Evolutionary conservation across 371 early-diverging fungal species (phyloP).

Genomic region (Syncephalastrum monosporum): DNA sequence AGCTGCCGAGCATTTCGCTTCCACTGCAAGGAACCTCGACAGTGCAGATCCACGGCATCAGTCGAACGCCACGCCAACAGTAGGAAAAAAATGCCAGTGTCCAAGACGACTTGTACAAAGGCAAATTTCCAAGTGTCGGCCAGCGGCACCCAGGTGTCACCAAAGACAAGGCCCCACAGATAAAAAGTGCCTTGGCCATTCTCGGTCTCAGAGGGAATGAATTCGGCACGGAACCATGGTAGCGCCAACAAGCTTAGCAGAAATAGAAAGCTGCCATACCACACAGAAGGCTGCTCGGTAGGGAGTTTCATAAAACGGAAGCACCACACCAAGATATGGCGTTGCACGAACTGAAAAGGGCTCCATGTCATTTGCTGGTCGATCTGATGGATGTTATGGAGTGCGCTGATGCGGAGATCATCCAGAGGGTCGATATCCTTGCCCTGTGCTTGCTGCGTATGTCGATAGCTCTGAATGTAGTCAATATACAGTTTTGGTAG

Average conservation of each 20-base stretch:
- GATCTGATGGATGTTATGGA: conserved; percentile 31
- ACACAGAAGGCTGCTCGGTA: conserved; percentile 30
- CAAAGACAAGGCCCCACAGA: conserved; percentile 55
- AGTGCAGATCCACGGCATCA: conserved; percentile 16
- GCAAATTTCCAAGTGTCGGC: conserved; percentile 79
- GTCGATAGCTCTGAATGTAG: conserved; percentile 14
- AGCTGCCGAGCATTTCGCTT: conserved; percentile 12
- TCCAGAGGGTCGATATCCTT: conserved; percentile 11
- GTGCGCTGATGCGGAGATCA: conserved; percentile 1
- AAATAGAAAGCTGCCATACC: conserved; percentile 44
- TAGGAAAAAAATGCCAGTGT: conserved; percentile 48
- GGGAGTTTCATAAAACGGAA: conserved; percentile 28
- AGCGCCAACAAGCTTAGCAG: conserved; percentile 46
- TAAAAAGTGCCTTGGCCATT: conserved; percentile 57
- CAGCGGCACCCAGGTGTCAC: conserved; percentile 74
- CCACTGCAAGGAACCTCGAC: conserved; percentile 6
- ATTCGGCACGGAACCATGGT: conserved; percentile 54
- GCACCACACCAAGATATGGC: conserved; percentile 22
- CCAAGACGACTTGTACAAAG: conserved; percentile 41
- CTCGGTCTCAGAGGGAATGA: conserved; percentile 51
- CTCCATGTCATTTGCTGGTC: conserved; percentile 12
- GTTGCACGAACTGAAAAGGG: conserved; percentile 22
- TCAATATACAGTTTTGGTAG: conserved; percentile 35
- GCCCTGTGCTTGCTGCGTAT: conserved; percentile 21
- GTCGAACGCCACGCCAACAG: conserved; percentile 28